These are phyloP conservation scores for Chloroidium sp. DNA, from an alignment of 163 green algal genomes.

Conservation along the genomic window DNA sequence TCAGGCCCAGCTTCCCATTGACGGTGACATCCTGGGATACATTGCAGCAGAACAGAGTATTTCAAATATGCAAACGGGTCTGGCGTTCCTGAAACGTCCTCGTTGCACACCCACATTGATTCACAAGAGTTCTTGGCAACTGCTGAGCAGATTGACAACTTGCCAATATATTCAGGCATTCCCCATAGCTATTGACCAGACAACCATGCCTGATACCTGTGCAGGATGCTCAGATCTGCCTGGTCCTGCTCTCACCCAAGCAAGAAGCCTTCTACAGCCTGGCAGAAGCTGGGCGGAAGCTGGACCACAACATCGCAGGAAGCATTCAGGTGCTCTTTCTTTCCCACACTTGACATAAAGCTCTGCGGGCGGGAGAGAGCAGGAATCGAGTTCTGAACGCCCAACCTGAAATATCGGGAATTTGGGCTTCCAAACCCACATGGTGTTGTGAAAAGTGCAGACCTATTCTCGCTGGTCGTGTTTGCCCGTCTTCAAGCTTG, in stretches of 20 bases:
- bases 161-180: too few relatives aligned
- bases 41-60: neutral
- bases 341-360: neutral
- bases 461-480: neutral
- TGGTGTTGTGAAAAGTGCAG: neutral
- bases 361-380: neutral
- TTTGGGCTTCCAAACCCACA: neutral
- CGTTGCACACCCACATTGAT: too few relatives aligned
- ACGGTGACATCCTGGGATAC: neutral
- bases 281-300: slow-evolving; percentile 10
- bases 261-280: slow-evolving; percentile 36
- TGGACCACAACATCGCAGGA: slow-evolving; percentile 10
- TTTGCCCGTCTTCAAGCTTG: too few relatives aligned
- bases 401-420: neutral
- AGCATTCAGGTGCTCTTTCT: slow-evolving; percentile 9
- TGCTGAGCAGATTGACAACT: too few relatives aligned
- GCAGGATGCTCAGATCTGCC: slow-evolving; percentile 20
- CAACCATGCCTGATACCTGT: neutral
- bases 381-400: neutral
- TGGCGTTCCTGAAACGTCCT: too few relatives aligned
- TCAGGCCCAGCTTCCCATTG: neutral
- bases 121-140: too few relatives aligned
- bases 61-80: neutral
- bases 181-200: too few relatives aligned
- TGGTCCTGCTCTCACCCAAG: slow-evolving; percentile 34